Conservation (phyloP, 2,329 filamentous ascomycete species). For the Rhinocladiella mackenziei region DNA sequence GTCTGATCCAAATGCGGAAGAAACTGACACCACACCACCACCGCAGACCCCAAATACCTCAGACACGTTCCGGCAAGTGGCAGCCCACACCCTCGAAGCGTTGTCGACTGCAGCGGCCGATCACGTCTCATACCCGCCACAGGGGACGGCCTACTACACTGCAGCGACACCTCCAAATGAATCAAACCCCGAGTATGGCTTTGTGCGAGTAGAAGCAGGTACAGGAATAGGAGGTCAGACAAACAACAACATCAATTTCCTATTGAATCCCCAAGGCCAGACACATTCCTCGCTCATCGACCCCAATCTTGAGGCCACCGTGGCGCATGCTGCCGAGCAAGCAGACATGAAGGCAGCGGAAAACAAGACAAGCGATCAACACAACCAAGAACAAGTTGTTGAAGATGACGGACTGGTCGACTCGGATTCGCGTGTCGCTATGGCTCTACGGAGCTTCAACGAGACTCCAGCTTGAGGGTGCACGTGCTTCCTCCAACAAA, state of each 20-base stretch:
- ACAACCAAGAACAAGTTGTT: slow-evolving; percentile 5
- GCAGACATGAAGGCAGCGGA: background rate
- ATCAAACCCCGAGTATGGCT: slow-evolving; percentile 23
- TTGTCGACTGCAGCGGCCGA: slow-evolving; percentile 21
- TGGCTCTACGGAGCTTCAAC: slow-evolving; percentile 21
- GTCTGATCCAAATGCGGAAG: slow-evolving; percentile 20
- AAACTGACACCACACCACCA: slow-evolving; percentile 13
- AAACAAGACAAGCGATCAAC: background rate
- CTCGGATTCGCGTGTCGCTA: slow-evolving; percentile 17
- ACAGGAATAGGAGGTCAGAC: slow-evolving; percentile 5
- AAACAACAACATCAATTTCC: slow-evolving; percentile 10
- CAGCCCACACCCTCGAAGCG: slow-evolving; percentile 21
- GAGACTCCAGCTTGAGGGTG: slow-evolving; percentile 9
- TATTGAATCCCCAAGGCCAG: slow-evolving; percentile 15
- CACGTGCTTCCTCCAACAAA: background rate
- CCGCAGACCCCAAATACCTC: slow-evolving; percentile 10
- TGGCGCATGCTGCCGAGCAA: slow-evolving; percentile 9
- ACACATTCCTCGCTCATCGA: slow-evolving; percentile 23
- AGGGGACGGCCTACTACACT: slow-evolving; percentile 23
- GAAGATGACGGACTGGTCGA: slow-evolving; percentile 14
- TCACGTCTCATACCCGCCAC: slow-evolving; percentile 17
- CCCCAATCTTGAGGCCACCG: slow-evolving; percentile 21
- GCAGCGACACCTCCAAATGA: slow-evolving; percentile 12
- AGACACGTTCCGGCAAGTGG: slow-evolving; percentile 21
- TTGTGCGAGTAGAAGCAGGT: slow-evolving; percentile 11